Percentiles rank a stretch among this genome's conserved stretches.
Conservation (phyloP, 305 asterid genomes). For the Fraxinus ornus region DNA sequence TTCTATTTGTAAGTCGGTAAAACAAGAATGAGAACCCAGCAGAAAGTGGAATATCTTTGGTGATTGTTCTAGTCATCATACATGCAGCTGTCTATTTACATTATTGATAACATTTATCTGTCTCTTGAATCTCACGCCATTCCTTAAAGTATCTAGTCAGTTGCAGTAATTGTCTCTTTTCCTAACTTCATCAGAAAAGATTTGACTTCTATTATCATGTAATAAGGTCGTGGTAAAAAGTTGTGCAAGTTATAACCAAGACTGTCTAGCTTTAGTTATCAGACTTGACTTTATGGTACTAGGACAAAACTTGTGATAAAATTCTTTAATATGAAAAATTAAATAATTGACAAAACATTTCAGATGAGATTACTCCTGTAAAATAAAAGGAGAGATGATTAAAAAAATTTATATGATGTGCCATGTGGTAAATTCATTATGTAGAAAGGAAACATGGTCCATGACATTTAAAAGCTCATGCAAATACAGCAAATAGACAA, state of each 20-base stretch:
- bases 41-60: not conserved
- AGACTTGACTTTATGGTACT: not conserved
- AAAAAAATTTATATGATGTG: not conserved
- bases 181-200: conserved; percentile 2
- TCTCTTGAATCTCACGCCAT: not conserved
- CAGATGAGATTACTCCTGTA: not conserved
- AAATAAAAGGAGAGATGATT: not conserved
- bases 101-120: not conserved
- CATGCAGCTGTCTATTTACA: not conserved
- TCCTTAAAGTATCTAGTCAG: not conserved
- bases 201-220: not conserved
- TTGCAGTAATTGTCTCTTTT: conserved; percentile 3
- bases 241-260: not conserved
- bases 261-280: not conserved
- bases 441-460: not conserved
- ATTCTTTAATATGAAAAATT: not conserved
- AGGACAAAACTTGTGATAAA: not conserved
- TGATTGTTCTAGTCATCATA: not conserved
- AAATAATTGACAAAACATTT: not conserved
- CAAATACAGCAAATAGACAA: not conserved
- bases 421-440: not conserved
- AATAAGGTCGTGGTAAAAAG: not conserved
- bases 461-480: not conserved
- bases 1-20: not conserved
- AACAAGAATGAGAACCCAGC: not conserved